phyloP scores from a whole-genome alignment of 192 early-diverging fungal genomes.

The Spizellomyces sp. region DNA sequence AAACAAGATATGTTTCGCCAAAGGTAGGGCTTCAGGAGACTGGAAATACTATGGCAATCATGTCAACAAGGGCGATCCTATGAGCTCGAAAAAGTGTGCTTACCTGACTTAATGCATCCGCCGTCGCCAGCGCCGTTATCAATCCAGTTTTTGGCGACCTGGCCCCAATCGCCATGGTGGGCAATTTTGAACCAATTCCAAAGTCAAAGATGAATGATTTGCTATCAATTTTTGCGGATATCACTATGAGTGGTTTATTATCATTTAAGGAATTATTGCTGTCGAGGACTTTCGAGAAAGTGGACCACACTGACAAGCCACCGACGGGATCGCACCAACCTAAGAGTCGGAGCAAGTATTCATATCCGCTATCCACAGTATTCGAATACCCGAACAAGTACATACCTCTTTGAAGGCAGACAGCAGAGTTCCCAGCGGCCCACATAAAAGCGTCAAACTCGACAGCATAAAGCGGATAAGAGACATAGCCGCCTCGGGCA shows the following conservation, averaged over 20 bases:
- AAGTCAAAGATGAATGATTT: conserved; percentile 66
- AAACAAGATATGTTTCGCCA: conserved; percentile 74
- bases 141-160: conserved; percentile 59
- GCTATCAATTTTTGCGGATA: conserved; percentile 67
- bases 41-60: conserved; percentile 1
- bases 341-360: conserved; percentile 15
- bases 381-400: background rate
- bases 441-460: conserved; percentile 76
- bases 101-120: conserved; percentile 72
- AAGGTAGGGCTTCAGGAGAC: conserved; percentile 25
- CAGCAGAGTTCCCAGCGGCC: conserved; percentile 62
- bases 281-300: conserved; percentile 44
- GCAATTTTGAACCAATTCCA: conserved; percentile 1
- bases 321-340: conserved; percentile 71
- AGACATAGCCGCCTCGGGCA: conserved; percentile 41
- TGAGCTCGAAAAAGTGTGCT: background rate
- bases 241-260: conserved; percentile 67
- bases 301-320: conserved; percentile 69
- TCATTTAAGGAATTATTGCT: conserved; percentile 52
- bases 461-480: conserved; percentile 69
- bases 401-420: conserved; percentile 71
- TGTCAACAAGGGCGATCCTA: background rate
- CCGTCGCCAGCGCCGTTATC: conserved; percentile 66
- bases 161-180: conserved; percentile 52
- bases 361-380: background rate